Evolutionary conservation across 2,329 filamentous ascomycete genomes (phyloP).

Genomic region (Dactylella cylindrospora): DNA sequence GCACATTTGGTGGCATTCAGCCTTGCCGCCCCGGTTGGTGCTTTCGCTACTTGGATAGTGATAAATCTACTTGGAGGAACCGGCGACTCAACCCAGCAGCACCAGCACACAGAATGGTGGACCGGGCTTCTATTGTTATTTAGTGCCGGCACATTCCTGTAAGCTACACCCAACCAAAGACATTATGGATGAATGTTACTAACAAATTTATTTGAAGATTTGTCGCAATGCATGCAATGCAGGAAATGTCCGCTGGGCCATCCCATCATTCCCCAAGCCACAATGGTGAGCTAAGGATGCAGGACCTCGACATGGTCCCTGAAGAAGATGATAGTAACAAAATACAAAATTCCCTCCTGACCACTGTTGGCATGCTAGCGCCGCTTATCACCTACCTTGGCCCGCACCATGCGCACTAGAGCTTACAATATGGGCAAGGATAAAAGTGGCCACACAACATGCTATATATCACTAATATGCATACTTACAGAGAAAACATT

Average conservation of each 20-base stretch:
- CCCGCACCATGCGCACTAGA: constrained; percentile 40
- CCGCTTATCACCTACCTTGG: constrained; percentile 40
- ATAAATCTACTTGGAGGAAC: constrained; percentile 71
- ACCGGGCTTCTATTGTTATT: constrained; percentile 94
- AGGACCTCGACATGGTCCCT: constrained; percentile 46
- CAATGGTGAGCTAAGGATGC: constrained; percentile 48
- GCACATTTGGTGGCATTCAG: constrained; percentile 89
- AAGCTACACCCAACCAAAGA: constrained; percentile 53
- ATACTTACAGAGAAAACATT: too few species aligned
- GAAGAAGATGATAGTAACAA: constrained; percentile 46
- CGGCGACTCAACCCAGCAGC: constrained; percentile 62
- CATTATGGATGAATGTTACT: constrained; percentile 36
- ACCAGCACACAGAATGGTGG: constrained; percentile 62
- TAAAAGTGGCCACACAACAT: too few species aligned
- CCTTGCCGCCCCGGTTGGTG: constrained; percentile 82
- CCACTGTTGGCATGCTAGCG: constrained; percentile 28
- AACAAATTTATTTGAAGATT: constrained; percentile 62
- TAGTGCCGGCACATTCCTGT: constrained; percentile 93
- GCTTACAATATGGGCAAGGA: too few species aligned
- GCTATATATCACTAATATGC: too few species aligned
- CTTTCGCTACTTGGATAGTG: constrained; percentile 77
- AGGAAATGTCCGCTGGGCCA: constrained; percentile 58
- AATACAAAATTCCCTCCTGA: constrained; percentile 29
- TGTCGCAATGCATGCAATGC: constrained; percentile 98
- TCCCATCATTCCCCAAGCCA: constrained; percentile 18